A percentile compares a stretch with the other conserved stretches of the same genome.
Evolutionary conservation across 2,329 filamentous ascomycete species (phyloP).

Genomic region (Aaosphaeria arxii): DNA sequence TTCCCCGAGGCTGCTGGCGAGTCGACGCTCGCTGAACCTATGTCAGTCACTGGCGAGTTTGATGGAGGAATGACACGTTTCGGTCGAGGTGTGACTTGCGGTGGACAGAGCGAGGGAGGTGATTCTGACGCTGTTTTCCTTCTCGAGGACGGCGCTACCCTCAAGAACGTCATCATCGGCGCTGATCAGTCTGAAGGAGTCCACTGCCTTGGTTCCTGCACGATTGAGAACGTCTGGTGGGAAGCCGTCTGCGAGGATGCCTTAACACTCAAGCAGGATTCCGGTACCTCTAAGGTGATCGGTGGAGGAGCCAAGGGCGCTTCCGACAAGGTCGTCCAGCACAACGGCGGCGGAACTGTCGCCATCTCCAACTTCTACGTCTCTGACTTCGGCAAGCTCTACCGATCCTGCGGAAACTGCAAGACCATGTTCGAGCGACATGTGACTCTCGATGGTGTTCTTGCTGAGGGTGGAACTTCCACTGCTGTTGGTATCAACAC

Average conservation of each 20-base stretch:
- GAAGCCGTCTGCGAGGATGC: slow-evolving; percentile 40
- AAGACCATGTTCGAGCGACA: slow-evolving; percentile 44
- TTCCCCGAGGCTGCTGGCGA: slow-evolving; percentile 18
- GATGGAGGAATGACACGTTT: slow-evolving; percentile 20
- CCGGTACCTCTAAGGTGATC: slow-evolving; percentile 30
- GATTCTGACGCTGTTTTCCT: slow-evolving; percentile 49
- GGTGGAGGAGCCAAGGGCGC: slow-evolving; percentile 34
- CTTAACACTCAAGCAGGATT: slow-evolving; percentile 23
- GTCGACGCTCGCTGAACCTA: slow-evolving; percentile 14
- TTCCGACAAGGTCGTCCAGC: slow-evolving; percentile 41
- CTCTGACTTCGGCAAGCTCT: slow-evolving; percentile 33
- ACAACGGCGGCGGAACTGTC: slow-evolving; percentile 39
- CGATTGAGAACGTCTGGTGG: slow-evolving; percentile 47
- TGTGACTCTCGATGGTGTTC: slow-evolving; percentile 40
- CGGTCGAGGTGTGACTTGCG: slow-evolving; percentile 29
- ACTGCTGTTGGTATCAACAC: slow-evolving; percentile 47
- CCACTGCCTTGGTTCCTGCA: slow-evolving; percentile 51
- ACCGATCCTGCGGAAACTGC: slow-evolving; percentile 43
- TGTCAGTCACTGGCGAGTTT: slow-evolving; percentile 15
- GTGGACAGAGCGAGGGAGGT: slow-evolving; percentile 40
- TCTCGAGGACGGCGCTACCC: slow-evolving; percentile 45
- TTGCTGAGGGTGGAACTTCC: slow-evolving; percentile 31
- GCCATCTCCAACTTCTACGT: slow-evolving; percentile 26
- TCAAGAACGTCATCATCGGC: slow-evolving; percentile 54
- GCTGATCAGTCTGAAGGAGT: slow-evolving; percentile 50